These are phyloP conservation scores for Tritrichomonas foetus DNA, from an alignment of 208 protist genomes.

Conservation along the genomic window DNA sequence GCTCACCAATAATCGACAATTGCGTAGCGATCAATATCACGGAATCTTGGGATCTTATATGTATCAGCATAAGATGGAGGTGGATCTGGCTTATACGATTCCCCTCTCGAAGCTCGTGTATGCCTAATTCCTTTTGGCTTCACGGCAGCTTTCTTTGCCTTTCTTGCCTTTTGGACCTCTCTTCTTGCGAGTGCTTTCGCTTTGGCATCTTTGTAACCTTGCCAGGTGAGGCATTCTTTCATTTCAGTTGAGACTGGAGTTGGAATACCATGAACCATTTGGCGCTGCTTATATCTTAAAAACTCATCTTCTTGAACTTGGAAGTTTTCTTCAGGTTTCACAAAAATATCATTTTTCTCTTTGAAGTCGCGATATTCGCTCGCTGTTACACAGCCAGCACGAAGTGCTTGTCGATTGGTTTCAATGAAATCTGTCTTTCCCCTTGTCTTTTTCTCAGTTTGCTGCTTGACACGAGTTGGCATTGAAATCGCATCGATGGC, in stretches of 20 bases:
- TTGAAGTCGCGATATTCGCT: background rate
- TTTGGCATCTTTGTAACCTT: background rate
- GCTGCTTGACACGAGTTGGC: too few relatives aligned
- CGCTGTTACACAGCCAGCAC: background rate
- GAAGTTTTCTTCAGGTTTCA: background rate
- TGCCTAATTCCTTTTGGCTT: too few relatives aligned
- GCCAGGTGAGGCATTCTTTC: background rate
- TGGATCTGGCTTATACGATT: background rate
- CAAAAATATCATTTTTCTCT: background rate
- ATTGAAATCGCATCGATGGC: too few relatives aligned
- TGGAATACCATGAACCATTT: background rate
- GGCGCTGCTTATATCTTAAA: too few relatives aligned
- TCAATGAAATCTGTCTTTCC: background rate
- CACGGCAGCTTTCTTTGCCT: too few relatives aligned
- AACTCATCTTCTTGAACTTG: too few relatives aligned
- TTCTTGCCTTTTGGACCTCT: background rate
- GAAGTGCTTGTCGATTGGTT: background rate
- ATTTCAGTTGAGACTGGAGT: background rate
- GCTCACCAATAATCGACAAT: slow-evolving; percentile 34
- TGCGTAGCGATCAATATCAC: slow-evolving; percentile 16
- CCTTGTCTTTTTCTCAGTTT: too few relatives aligned
- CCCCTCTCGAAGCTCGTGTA: background rate
- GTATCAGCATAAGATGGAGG: background rate
- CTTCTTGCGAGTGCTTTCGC: background rate
- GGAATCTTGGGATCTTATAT: background rate